Percentiles rank a stretch among this genome's conserved stretches.
Evolutionary conservation across 176 grass and related monocot genomes (phyloP).

Genomic region (Avena atlantica): DNA sequence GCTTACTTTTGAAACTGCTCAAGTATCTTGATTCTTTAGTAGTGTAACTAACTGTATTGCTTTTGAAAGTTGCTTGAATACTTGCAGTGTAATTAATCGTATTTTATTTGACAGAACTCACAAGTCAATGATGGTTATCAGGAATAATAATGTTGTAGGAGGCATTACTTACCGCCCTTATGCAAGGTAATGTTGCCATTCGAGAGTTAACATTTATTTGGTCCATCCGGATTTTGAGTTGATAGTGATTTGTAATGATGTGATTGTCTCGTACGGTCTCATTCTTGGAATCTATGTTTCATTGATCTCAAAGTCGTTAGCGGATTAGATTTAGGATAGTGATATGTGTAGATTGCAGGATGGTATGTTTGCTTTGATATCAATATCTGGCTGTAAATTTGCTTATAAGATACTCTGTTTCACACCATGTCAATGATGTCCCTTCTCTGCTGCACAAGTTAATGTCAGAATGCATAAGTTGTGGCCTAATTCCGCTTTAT

Average conservation of each 20-base stretch:
- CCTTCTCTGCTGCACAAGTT: constrained; percentile 10
- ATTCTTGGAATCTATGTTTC: constrained; percentile 15
- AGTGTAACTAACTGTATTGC: not conserved
- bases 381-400: not conserved
- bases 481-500: constrained; percentile 40
- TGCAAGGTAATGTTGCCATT: constrained; percentile 61
- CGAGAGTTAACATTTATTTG: constrained; percentile 14
- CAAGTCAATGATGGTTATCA: constrained; percentile 99
- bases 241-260: constrained; percentile 7
- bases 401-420: not conserved
- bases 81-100: constrained; percentile 15
- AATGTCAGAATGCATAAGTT: not conserved
- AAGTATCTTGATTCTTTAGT: constrained; percentile 8
- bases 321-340: constrained; percentile 22
- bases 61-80: not conserved
- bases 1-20: not conserved
- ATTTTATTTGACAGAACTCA: constrained; percentile 72
- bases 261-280: not conserved
- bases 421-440: constrained; percentile 7
- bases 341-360: not conserved
- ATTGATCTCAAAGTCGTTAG: constrained; percentile 22
- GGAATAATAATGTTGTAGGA: constrained; percentile 95
- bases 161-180: constrained; percentile 99
- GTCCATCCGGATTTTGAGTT: not conserved
- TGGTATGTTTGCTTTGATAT: constrained; percentile 31